Evolutionary conservation across 192 early-diverging fungal genomes (phyloP), one percentile per base, ranked within the genome.

Genomic region (Coemansia guatemalensis): DNA sequence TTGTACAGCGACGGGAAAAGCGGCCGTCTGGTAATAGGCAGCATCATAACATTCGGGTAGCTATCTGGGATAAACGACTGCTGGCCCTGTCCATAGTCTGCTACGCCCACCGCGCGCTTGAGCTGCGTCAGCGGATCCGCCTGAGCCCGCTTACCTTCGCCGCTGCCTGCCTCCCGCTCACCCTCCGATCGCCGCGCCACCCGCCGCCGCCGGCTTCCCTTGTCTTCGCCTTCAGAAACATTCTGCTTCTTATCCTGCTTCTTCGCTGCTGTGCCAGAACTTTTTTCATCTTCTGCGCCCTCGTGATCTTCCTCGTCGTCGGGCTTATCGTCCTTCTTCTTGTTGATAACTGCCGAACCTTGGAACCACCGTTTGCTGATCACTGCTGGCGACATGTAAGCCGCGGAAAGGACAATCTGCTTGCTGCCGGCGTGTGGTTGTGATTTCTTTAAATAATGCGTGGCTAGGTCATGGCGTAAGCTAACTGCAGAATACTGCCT

Each of bases 21-120:
- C n/a, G 95, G 95, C 25, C 96, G 85, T 11, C 93, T 83, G n/a
- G 93, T 91, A 57, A 99, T 90, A 0, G 96, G 96, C 30, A 99
- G 83, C 20, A 95, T 93, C 65, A 99, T 82, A 0, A 97, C 89
- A 64, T 96, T 93, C 7, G 97, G 92, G 69, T 96, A 98, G 48
- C 89, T 86, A 33, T 94, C 92, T 5, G 96, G 96, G 8, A 96
- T 89, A 7, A 89, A 85, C 12, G 89, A 89, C 66, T 89, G 89
- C 67, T 88, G 84, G 20, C 89, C 69, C 32, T 84, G 83, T 50
- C 78, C 88, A 29, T 78, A 78, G 59, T 92, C 89, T 18, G 86
- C 72, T 21, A 88, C 86, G 48, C 85, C 81, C 18, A 85, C 70
- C 21, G 84, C 81, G 25, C 84, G 77, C 62, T 71, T 71, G 25